Evolutionary conservation across 352 stramenopile genomes (phyloP).

Genomic region (Globisporangium alternatum): DNA sequence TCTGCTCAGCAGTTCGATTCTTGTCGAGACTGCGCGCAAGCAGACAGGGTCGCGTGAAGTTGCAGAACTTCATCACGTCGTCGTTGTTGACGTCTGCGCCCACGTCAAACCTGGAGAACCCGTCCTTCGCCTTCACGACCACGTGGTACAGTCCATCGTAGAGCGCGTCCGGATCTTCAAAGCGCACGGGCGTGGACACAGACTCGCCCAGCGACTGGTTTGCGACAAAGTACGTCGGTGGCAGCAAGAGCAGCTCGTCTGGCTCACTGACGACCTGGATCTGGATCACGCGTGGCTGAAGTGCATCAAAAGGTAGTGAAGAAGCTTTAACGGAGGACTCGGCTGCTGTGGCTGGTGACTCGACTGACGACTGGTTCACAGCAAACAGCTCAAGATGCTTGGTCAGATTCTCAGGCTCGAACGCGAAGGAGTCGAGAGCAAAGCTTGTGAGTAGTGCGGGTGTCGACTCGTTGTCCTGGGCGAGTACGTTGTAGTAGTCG

Average conservation of each 20-base stretch:
- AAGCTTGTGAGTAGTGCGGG: not conserved
- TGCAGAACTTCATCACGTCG: conserved; percentile 49
- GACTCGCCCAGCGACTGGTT: conserved; percentile 20
- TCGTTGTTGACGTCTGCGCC: conserved; percentile 47
- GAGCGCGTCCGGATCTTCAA: conserved; percentile 49
- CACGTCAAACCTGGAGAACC: conserved; percentile 36
- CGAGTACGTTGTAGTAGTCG: conserved; percentile 51
- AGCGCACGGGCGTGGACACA: conserved; percentile 38
- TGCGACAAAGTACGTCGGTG: conserved; percentile 35
- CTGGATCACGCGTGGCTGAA: conserved; percentile 29
- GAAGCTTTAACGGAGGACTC: not conserved
- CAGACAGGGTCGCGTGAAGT: conserved; percentile 44
- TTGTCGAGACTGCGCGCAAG: conserved; percentile 32
- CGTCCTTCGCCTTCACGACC: conserved; percentile 36
- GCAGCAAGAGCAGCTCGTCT: conserved; percentile 43
- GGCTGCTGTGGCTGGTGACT: not conserved
- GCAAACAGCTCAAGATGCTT: not conserved
- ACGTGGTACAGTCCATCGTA: conserved; percentile 42
- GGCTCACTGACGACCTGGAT: conserved; percentile 51
- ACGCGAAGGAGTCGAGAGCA: conserved; percentile 39
- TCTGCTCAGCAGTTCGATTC: conserved; percentile 13
- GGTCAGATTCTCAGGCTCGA: conserved; percentile 18
- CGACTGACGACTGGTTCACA: not conserved
- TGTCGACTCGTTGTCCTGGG: not conserved
- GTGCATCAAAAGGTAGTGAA: conserved; percentile 12